Conservation (phyloP, 352 stramenopile species). For the Pythium graminicola region DNA sequence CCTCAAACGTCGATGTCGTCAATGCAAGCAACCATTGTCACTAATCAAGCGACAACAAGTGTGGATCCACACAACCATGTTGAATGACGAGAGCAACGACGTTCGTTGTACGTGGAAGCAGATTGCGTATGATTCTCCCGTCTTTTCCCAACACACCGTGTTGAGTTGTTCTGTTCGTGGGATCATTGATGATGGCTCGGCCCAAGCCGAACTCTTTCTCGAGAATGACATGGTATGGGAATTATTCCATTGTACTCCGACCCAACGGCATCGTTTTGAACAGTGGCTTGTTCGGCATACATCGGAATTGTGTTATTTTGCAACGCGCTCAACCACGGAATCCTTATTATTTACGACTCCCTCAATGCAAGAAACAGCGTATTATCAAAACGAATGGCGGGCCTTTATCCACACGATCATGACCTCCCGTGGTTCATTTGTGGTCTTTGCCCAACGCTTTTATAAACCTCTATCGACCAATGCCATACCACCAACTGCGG, state of each 20-base stretch:
- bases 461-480: slow-evolving; percentile 29
- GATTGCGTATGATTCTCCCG: slow-evolving; percentile 23
- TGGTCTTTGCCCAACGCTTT: slow-evolving; percentile 58
- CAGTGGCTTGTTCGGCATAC: slow-evolving; percentile 37
- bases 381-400: slow-evolving; percentile 62
- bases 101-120: slow-evolving; percentile 28
- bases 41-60: slow-evolving; percentile 35
- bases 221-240: slow-evolving; percentile 71
- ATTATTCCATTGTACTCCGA: slow-evolving; percentile 40
- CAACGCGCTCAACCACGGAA: slow-evolving; percentile 21
- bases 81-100: not conserved
- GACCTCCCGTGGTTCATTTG: slow-evolving; percentile 22
- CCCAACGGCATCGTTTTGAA: slow-evolving; percentile 40
- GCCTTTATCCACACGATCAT: slow-evolving; percentile 35
- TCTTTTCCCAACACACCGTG: slow-evolving; percentile 32
- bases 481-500: slow-evolving; percentile 24
- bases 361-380: slow-evolving; percentile 30
- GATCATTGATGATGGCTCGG: slow-evolving; percentile 71
- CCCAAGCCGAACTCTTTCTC: slow-evolving; percentile 64
- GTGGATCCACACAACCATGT: slow-evolving; percentile 31
- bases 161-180: slow-evolving; percentile 47
- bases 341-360: slow-evolving; percentile 29
- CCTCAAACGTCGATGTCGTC: slow-evolving; percentile 57
- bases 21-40: slow-evolving; percentile 44
- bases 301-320: slow-evolving; percentile 53